Percentiles rank a stretch among this genome's conserved stretches.
These are phyloP conservation scores for Penicillium hesseltinei DNA, from an alignment of 2,329 filamentous ascomycete species.

Conservation along the genomic window DNA sequence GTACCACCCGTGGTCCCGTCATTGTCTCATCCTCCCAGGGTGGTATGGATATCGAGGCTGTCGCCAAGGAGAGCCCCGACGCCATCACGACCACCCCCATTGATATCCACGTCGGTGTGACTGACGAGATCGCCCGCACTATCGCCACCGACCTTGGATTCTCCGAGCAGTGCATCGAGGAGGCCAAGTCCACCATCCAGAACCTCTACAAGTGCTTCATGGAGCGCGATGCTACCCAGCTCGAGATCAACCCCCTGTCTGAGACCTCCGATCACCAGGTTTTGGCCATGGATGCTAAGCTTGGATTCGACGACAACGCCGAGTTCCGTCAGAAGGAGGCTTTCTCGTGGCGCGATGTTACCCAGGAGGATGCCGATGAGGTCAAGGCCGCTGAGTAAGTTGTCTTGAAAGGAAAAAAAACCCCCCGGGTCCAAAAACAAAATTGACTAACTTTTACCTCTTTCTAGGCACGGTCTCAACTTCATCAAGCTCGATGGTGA, in stretches of 20 bases:
- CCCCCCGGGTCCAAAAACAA: background rate
- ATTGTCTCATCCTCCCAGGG: constrained; percentile 98
- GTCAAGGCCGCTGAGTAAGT: constrained; percentile 86
- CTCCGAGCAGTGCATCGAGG: constrained; percentile 94
- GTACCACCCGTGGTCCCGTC: constrained; percentile 82
- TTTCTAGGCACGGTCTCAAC: constrained; percentile 69
- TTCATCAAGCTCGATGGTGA: constrained; percentile 99
- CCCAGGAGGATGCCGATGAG: constrained; percentile 96
- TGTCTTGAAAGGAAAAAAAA: background rate
- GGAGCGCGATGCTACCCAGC: constrained; percentile 98
- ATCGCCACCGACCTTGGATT: constrained; percentile 93
- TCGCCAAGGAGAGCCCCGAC: constrained; percentile 95
- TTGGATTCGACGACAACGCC: constrained; percentile 98
- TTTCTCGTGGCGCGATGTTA: constrained; percentile 88
- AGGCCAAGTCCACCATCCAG: constrained; percentile 94
- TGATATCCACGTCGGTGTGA: constrained; percentile 91
- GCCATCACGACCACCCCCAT: constrained; percentile 93
- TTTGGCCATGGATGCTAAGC: constrained; percentile 98
- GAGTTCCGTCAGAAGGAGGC: constrained; percentile 97
- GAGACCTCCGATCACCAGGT: constrained; percentile 99
- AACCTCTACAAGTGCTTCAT: constrained; percentile 99
- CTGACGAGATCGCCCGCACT: constrained; percentile 86
- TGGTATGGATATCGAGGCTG: constrained; percentile 98
- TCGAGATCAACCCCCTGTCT: constrained; percentile 98
- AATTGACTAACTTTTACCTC: background rate